phyloP scores from a whole-genome alignment of 768 basidiomycete species.

The Dentipellis fragilis region DNA sequence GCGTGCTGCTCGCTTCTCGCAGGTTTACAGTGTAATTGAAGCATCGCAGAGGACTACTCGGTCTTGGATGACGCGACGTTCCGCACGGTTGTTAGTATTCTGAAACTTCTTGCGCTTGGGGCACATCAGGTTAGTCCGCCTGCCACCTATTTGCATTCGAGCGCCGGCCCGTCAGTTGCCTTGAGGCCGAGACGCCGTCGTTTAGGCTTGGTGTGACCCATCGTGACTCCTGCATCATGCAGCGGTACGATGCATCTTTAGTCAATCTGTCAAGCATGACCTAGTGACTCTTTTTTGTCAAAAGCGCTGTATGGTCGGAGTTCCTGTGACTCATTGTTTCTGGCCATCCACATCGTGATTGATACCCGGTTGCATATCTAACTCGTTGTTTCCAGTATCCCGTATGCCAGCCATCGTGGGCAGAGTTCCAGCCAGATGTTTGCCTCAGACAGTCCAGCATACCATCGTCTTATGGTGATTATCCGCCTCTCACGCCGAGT shows the following conservation, averaged over 20 bases:
- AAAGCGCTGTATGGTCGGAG: neutral
- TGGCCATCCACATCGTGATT: neutral
- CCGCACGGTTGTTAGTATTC: conserved; percentile 35
- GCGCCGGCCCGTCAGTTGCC: neutral
- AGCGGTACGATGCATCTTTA: no score
- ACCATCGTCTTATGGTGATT: conserved; percentile 22
- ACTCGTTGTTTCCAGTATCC: conserved; percentile 38
- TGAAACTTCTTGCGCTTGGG: conserved; percentile 56
- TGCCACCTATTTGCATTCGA: neutral
- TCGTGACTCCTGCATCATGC: neutral
- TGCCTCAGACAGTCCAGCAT: conserved; percentile 1
- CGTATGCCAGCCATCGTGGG: conserved; percentile 48
- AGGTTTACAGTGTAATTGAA: neutral
- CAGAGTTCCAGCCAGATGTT: conserved; percentile 36
- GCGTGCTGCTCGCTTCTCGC: conserved; percentile 16
- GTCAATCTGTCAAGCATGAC: no score
- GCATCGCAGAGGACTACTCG: conserved; percentile 37
- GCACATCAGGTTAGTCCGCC: conserved; percentile 43
- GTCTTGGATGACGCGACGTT: conserved; percentile 26
- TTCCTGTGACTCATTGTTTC: neutral
- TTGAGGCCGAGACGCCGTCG: neutral
- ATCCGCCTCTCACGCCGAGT: conserved; percentile 40
- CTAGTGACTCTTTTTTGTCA: no score
- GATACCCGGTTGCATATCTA: neutral
- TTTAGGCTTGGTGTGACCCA: neutral